phyloP scores from a whole-genome alignment of 805 yeast species.

The Pichia gijzeniarum region DNA sequence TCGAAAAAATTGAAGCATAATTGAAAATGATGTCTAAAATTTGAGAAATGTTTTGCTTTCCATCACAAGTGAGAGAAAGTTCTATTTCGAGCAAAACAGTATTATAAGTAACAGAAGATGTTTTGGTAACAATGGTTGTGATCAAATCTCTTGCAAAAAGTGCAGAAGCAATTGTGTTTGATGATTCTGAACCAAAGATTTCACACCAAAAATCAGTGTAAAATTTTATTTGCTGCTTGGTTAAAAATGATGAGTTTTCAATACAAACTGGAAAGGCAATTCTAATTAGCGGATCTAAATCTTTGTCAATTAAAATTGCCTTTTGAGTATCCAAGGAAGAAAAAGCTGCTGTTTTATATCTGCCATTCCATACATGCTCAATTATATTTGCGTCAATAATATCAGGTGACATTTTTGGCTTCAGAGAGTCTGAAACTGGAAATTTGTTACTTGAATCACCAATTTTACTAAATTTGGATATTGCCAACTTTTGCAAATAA shows the following conservation, averaged over 20 bases:
- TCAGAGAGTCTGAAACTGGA: background rate
- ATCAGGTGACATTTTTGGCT: background rate
- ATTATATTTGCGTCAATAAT: slow-evolving; percentile 8
- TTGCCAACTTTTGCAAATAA: slow-evolving; percentile 45
- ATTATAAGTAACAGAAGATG: slow-evolving; percentile 19
- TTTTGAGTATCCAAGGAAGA: slow-evolving; percentile 16
- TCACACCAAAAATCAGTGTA: slow-evolving; percentile 46
- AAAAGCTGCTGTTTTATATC: slow-evolving; percentile 23
- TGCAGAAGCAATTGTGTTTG: slow-evolving; percentile 40
- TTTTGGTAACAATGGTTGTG: slow-evolving; percentile 34
- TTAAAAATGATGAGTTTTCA: slow-evolving; percentile 4
- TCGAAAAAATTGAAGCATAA: slow-evolving; percentile 22
- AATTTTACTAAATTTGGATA: slow-evolving; percentile 36
- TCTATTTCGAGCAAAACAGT: slow-evolving; percentile 39
- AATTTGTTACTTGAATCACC: background rate
- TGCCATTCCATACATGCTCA: slow-evolving; percentile 18
- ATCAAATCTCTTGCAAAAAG: slow-evolving; percentile 33
- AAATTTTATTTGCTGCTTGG: slow-evolving; percentile 22
- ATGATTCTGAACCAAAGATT: slow-evolving; percentile 57
- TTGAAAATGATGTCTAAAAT: slow-evolving; percentile 34
- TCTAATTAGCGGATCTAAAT: slow-evolving; percentile 34
- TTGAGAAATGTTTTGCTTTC: slow-evolving; percentile 31
- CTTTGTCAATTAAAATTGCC: slow-evolving; percentile 33
- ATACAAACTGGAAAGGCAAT: slow-evolving; percentile 33
- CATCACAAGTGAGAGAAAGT: slow-evolving; percentile 40